Conservation (phyloP, 495 filamentous ascomycete genomes). For the Podospora anserina region DNA sequence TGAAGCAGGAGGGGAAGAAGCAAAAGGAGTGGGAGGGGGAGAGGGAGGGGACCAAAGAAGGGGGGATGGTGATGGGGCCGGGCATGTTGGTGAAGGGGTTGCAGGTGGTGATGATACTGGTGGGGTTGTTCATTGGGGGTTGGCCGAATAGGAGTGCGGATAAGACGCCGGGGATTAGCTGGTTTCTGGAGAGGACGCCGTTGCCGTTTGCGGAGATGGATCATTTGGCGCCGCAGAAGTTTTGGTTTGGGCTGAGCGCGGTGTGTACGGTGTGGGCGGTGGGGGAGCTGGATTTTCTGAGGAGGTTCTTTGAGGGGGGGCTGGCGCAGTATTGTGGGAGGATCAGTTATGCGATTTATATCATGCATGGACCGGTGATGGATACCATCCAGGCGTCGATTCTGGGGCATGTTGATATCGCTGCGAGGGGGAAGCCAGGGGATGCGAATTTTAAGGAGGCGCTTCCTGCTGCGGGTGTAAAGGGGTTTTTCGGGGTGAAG, state of each 20-base stretch:
- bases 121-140: constrained; percentile 43
- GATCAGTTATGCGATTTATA: constrained; percentile 60
- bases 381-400: constrained; percentile 48
- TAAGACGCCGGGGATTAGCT: constrained; percentile 37
- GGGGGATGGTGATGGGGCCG: background rate
- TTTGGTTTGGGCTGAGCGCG: constrained; percentile 58
- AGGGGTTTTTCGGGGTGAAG: constrained; percentile 52
- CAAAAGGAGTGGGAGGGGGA: constrained; percentile 17
- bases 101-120: constrained; percentile 30
- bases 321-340: constrained; percentile 61
- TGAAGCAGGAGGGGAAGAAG: constrained; percentile 22
- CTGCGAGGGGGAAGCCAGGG: constrained; percentile 24
- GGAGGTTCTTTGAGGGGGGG: constrained; percentile 52
- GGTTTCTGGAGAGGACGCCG: constrained; percentile 35
- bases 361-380: constrained; percentile 58
- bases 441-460: constrained; percentile 27
- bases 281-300: constrained; percentile 50
- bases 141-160: constrained; percentile 44
- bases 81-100: constrained; percentile 18
- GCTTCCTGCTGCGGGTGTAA: constrained; percentile 40
- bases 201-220: constrained; percentile 33
- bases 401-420: constrained; percentile 31
- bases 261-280: constrained; percentile 54
- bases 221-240: constrained; percentile 39
- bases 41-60: constrained; percentile 12